phyloP scores from a whole-genome alignment of 192 early-diverging fungal species.

The Umbelopsis vinacea region DNA sequence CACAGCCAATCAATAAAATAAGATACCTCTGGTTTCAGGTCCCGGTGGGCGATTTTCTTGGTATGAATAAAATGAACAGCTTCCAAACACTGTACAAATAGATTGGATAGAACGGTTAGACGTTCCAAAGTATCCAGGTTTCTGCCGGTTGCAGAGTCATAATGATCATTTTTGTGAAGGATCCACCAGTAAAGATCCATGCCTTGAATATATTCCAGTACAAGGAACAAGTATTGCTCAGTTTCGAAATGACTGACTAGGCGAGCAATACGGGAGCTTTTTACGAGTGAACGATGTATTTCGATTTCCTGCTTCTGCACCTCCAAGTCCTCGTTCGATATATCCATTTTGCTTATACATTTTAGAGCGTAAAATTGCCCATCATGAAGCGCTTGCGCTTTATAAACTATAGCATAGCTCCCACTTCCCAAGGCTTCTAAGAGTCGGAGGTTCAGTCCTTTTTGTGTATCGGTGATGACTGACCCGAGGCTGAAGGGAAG shows the following conservation, averaged over 20 bases:
- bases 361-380: constrained; percentile 70
- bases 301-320: constrained; percentile 71
- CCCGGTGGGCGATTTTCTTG: constrained; percentile 83
- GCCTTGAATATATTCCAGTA: constrained; percentile 66
- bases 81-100: constrained; percentile 52
- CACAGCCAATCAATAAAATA: constrained; percentile 36
- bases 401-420: constrained; percentile 78
- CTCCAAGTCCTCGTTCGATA: constrained; percentile 64
- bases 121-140: constrained; percentile 21
- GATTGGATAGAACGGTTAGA: constrained; percentile 19
- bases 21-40: constrained; percentile 79
- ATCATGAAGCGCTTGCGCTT: constrained; percentile 62
- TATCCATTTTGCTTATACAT: constrained; percentile 69
- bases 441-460: constrained; percentile 40
- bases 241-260: constrained; percentile 74
- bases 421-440: constrained; percentile 68
- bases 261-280: constrained; percentile 66
- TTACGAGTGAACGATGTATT: constrained; percentile 62
- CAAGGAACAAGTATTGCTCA: constrained; percentile 67
- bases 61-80: constrained; percentile 80
- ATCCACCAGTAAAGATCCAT: constrained; percentile 59
- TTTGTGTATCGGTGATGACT: constrained; percentile 44
- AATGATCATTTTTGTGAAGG: constrained; percentile 42
- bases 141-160: constrained; percentile 38
- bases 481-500: constrained; percentile 47